A percentile compares a stretch with the other conserved stretches of the same genome.
phyloP scores from a whole-genome alignment of 768 basidiomycete genomes.

The Mycena albidolilacea region DNA sequence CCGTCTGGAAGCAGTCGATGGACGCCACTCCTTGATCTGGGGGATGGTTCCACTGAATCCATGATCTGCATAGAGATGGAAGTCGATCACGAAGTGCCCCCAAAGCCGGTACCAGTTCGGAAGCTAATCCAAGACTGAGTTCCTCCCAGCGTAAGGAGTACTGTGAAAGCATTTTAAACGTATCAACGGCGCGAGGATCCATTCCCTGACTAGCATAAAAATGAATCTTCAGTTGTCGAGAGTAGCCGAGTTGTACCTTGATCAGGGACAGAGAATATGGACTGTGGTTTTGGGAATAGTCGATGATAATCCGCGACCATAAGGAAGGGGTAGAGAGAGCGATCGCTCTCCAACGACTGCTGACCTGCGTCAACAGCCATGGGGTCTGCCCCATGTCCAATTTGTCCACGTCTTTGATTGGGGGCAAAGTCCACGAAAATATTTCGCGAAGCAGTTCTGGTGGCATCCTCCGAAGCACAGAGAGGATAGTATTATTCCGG shows the following conservation, averaged over 20 bases:
- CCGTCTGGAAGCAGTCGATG: too few relatives aligned
- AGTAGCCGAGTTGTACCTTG: background rate
- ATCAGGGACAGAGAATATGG: background rate
- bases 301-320: constrained; percentile 1
- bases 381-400: too few relatives aligned
- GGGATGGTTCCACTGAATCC: background rate
- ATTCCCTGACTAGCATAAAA: background rate
- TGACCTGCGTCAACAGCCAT: background rate
- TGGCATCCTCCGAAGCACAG: too few relatives aligned
- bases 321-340: background rate
- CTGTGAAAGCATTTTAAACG: too few relatives aligned
- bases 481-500: too few relatives aligned
- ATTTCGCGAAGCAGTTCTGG: too few relatives aligned
- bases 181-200: too few relatives aligned
- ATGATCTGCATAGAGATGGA: background rate
- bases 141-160: too few relatives aligned
- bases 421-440: background rate
- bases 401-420: too few relatives aligned
- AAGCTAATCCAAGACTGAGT: background rate
- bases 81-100: background rate
- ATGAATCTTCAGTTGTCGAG: background rate
- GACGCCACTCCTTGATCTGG: too few relatives aligned
- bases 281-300: background rate
- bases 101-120: background rate
- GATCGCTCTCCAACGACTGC: background rate